Base-by-base conservation (phyloP, 192 early-diverging fungal genomes). In the Paraglomus brasilianum region DNA sequence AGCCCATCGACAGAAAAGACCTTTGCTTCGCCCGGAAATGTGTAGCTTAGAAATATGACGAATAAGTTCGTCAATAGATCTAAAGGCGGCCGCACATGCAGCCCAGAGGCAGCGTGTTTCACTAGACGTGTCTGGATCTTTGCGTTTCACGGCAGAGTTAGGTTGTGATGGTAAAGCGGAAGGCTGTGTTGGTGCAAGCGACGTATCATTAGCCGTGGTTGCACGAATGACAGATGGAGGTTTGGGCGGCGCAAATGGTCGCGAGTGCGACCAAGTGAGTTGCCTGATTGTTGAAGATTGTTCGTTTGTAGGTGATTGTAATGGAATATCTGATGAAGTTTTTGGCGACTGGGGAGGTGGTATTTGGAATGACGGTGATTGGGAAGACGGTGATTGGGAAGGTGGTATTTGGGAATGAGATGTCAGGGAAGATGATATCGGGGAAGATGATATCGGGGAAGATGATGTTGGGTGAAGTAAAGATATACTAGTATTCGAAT, bases 1-100 rank as follows among this genome's bases (percentile, higher is more conserved):
- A 49, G 77, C 85, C 89, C 89, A 90, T 1, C 78, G 78, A 73
- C 89, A 90, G 21, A 78, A 65, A 22, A 69, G 72, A 43, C 76
- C 70, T 41, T 71, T 75, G 2, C 65, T 74, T 17, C 68, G 63
- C 15, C 72, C 50, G 19, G 71, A 68, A 13, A 81, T 53, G 66
- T 85, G 83, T 3, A 73, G 55, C 44, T 83, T 79, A 19, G 75
- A 81, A n/a, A 85, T 67, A 59, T 85, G 83, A 3, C 80, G 81
- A 30, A 83, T 72, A 1, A 85, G 44, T 19, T 85, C 81, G 50
- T 83, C 83, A 15, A 80, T 71, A 1, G 80, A 81, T 22, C 65
- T 60, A 50, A 85, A 85, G 15, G 72, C 77, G 0, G 83, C 83
- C 1, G 78, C 65, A 59, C 83, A 85, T 14, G 78, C 74, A 2